phyloP scores from a whole-genome alignment of 1,284 basidiomycete species.

The Apiotrichum gracile region DNA sequence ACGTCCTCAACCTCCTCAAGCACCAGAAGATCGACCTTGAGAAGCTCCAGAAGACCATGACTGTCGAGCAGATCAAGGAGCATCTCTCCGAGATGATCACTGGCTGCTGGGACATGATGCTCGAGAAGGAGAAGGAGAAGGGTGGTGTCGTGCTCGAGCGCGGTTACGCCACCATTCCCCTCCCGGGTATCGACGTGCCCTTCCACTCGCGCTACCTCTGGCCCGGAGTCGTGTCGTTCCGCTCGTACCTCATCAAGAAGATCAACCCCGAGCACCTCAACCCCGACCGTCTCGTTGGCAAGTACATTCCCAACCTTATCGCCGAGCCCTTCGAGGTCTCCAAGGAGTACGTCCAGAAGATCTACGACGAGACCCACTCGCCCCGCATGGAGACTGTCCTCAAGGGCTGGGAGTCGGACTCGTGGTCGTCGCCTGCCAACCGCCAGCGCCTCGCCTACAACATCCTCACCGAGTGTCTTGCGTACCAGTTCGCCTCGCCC shows the following conservation, averaged over 20 bases:
- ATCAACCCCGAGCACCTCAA: conserved; percentile 85
- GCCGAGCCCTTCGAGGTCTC: conserved; percentile 89
- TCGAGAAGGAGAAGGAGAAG: conserved; percentile 66
- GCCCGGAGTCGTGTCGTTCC: conserved; percentile 83
- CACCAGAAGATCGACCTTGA: conserved; percentile 92
- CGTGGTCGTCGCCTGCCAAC: conserved; percentile 74
- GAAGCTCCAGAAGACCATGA: conserved; percentile 59
- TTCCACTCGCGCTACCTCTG: conserved; percentile 97
- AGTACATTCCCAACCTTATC: conserved; percentile 96
- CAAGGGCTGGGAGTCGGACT: conserved; percentile 86
- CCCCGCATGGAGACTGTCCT: conserved; percentile 89
- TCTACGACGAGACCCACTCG: conserved; percentile 90
- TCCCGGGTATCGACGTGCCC: conserved; percentile 96
- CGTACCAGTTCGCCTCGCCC: conserved; percentile 86
- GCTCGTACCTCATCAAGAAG: conserved; percentile 89
- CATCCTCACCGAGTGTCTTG: conserved; percentile 90
- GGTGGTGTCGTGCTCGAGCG: conserved; percentile 90
- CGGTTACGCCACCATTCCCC: conserved; percentile 90
- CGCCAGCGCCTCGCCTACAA: conserved; percentile 90
- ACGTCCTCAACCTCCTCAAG: conserved; percentile 95
- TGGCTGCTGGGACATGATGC: conserved; percentile 68
- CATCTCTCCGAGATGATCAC: conserved; percentile 84
- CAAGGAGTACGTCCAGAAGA: conserved; percentile 85
- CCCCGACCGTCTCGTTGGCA: conserved; percentile 83
- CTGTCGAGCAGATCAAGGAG: conserved; percentile 45